Evolutionary conservation across 2,329 filamentous ascomycete genomes (phyloP), one percentile per base, ranked within the genome.

Genomic region (Aspergillus sp.): DNA sequence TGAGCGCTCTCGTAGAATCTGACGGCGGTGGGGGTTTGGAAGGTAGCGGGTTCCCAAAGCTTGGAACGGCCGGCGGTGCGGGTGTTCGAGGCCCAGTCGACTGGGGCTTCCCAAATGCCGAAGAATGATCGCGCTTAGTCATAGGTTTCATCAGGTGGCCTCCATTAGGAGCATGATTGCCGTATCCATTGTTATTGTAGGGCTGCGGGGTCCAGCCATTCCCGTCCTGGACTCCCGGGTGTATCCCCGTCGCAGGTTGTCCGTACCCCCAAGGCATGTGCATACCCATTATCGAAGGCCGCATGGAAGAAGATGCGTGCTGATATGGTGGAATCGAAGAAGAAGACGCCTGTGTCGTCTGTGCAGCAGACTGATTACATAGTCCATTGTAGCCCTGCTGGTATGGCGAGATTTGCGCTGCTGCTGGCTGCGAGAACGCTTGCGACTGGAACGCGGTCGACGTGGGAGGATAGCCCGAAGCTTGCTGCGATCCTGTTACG

Each of bases 231-330:
- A 57, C 58, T 40, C 57, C 53, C 49, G 63, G 57, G 64, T 71
- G 71, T 64, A 70, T 68, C 64, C 72, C 71, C 57, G 75, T 68
- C 42, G 71, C 67, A 48, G 76, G 69, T 44, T 65, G 66, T 42
- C 79, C 76, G 62, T 77, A 77, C 3, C 75, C 75, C 68, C 78
- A 77, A 46, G 72, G 72, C 52, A 80, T 75, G 2, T 75, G 75
- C 32, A 75, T 74, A 0, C 73, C 79, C 78, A 75, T 77, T 55
- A 73, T 67, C 60, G 73, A 63, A 48, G 69, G 52, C 12, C 19
- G 19, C 19, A 19, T 19, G 19, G 57, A 44, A 7, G 50, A 55
- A 3, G 56, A 48, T 7, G 45, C 46, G 53, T 57, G 61, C 12
- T 59, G 60, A 28, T 56, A 55, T 19, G 52, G 41, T 10, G 54